A percentile compares a stretch with the other conserved stretches of the same genome.
Evolutionary conservation across 108 stramenopile species (phyloP).

Genomic region (Phaeodactylum tricornutum): DNA sequence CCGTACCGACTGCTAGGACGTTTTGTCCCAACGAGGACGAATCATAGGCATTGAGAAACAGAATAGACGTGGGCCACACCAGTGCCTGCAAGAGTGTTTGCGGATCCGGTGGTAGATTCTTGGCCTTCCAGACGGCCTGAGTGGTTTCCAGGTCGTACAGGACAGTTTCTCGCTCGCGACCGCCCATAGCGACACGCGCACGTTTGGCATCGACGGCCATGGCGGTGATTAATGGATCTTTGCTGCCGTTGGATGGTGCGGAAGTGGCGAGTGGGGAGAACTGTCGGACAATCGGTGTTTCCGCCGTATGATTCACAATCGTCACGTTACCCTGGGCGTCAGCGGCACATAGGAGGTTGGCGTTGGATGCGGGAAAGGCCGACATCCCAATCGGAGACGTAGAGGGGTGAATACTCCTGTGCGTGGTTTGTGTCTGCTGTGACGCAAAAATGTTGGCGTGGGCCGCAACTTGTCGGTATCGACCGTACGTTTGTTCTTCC

Average conservation of each 20-base stretch:
- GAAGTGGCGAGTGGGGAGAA: not conserved
- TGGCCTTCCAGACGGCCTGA: slow-evolving; percentile 63
- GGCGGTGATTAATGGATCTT: slow-evolving; percentile 41
- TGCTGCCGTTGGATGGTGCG: slow-evolving; percentile 26
- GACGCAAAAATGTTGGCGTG: slow-evolving; percentile 5
- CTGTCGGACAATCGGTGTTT: not conserved
- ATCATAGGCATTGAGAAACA: slow-evolving; percentile 26
- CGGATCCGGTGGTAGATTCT: slow-evolving; percentile 78
- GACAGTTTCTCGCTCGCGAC: slow-evolving; percentile 60
- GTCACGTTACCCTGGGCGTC: slow-evolving; percentile 23
- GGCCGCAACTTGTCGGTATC: not conserved
- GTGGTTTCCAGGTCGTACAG: slow-evolving; percentile 57
- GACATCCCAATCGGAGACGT: slow-evolving; percentile 15
- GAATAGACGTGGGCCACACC: slow-evolving; percentile 63
- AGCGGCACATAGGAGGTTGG: slow-evolving; percentile 20
- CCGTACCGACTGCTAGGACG: slow-evolving; percentile 61
- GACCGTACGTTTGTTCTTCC: not conserved
- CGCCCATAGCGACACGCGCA: slow-evolving; percentile 46
- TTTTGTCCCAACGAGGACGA: slow-evolving; percentile 10
- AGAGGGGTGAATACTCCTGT: not conserved
- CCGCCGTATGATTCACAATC: slow-evolving; percentile 13
- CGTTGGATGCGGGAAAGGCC: not conserved
- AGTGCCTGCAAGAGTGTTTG: slow-evolving; percentile 76
- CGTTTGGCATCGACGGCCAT: slow-evolving; percentile 30
- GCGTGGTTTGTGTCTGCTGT: not conserved